Evolutionary conservation across 768 basidiomycete species (phyloP), one percentile per base, ranked within the genome.

Genomic region (Tephrocybe rancida): DNA sequence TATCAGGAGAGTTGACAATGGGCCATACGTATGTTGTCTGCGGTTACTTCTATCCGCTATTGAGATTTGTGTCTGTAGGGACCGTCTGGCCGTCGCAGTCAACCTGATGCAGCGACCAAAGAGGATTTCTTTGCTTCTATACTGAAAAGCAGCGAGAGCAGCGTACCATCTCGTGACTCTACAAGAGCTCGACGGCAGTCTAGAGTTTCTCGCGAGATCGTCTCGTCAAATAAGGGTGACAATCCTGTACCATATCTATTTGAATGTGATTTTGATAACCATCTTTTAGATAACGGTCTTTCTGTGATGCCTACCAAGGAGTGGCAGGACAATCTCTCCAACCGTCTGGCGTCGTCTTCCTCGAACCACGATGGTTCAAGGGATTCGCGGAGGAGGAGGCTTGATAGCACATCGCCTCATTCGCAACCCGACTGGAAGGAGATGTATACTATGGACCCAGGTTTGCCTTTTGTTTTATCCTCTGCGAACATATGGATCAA

Each of bases 41-140:
- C 18, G 25, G 14, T 35, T 25, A 5, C n/a, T 46, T 39, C n/a
- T 11, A 24, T 18, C 8, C 35, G 21, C 35, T 43, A 27, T 41
- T 49, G 21, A 26, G 25, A 44, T 45, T 32, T 59, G 43, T 35
- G 35, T 60, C 41, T 55, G 16, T 57, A 90, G 88, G 88, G 88
- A 44, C 85, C 87, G 26, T 81, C 82, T 37, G 87, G 87, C n/a
- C 76, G 87, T 37, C 73, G 76, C 21, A 79, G 73, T 57, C 86
- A 84, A 58, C 78, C 84, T 8, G 76, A 73, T 0, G 82, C 81
- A 29, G 81, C 85, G 6, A 86, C 86, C 2, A 88, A 89, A 60
- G 88, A 90, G 65, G 87, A 89, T 63, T 87, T 90, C 59, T 87
- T 90, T 62, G 86, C 87, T 1, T 87, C 87, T 9, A 83, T 90